Evolutionary conservation across 306 rosid species (phyloP).

Genomic region (Canavalia ensiformis): DNA sequence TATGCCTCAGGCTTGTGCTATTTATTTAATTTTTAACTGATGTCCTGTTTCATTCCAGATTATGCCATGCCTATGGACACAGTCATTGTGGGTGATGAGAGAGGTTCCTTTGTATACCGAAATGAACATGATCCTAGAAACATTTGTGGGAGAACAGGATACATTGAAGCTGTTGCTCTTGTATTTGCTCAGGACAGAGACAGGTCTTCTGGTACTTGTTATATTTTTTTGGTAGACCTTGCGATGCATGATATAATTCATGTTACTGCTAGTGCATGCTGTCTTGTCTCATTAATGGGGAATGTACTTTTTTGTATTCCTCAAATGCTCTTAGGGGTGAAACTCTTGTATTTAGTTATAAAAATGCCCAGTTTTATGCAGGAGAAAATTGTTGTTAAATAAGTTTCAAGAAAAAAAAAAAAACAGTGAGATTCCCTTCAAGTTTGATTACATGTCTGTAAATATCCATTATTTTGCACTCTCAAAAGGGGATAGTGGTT

Average conservation of each 20-base stretch:
- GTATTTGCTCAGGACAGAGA: slow-evolving; percentile 73
- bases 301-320: slow-evolving; percentile 5
- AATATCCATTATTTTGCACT: slow-evolving; percentile 11
- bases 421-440: slow-evolving; percentile 1
- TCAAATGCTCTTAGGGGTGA: slow-evolving; percentile 17
- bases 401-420: slow-evolving; percentile 21
- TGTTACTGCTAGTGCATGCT: slow-evolving; percentile 33
- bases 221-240: slow-evolving; percentile 36
- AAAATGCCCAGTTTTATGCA: background rate
- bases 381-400: slow-evolving; percentile 22
- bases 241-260: slow-evolving; percentile 8
- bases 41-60: slow-evolving; percentile 60
- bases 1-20: slow-evolving; percentile 24
- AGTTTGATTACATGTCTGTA: slow-evolving; percentile 15
- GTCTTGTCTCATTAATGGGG: slow-evolving; percentile 1
- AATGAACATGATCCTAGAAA: slow-evolving; percentile 55
- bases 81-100: slow-evolving; percentile 79
- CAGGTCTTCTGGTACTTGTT: slow-evolving; percentile 61
- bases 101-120: slow-evolving; percentile 60
- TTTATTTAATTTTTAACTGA: background rate
- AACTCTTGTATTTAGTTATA: background rate
- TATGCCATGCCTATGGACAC: slow-evolving; percentile 79
- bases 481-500: background rate
- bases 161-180: slow-evolving; percentile 74
- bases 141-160: slow-evolving; percentile 46